These are phyloP conservation scores for Ogataea methylovora DNA, from an alignment of 805 yeast genomes.

Conservation along the genomic window DNA sequence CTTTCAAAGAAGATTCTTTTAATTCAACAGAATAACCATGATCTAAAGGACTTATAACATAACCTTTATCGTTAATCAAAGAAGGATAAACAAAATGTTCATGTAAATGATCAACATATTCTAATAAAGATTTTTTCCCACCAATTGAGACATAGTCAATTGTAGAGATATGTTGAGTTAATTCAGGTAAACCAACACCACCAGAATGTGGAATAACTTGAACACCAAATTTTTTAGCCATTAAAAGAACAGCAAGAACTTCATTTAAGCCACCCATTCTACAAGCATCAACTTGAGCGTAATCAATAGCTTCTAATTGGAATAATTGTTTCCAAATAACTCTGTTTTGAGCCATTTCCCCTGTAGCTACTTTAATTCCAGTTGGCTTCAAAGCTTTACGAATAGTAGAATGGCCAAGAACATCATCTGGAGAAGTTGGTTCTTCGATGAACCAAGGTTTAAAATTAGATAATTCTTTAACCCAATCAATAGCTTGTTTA, in stretches of 20 bases:
- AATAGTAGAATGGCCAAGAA: constrained; percentile 15
- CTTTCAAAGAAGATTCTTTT: constrained; percentile 7
- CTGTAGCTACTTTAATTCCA: constrained; percentile 17
- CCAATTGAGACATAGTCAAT: constrained; percentile 14
- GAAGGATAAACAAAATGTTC: constrained; percentile 14
- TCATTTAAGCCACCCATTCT: constrained; percentile 18
- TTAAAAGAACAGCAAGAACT: constrained; percentile 13
- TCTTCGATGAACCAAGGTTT: constrained; percentile 19
- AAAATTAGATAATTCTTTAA: constrained; percentile 11
- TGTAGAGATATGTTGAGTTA: constrained; percentile 14
- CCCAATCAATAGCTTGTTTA: constrained; percentile 17
- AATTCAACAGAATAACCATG: constrained; percentile 18
- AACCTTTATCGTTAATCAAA: constrained; percentile 11
- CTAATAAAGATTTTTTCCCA: constrained; percentile 14
- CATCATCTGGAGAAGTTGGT: constrained; percentile 19
- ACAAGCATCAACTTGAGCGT: constrained; percentile 16
- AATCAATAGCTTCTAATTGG: constrained; percentile 16
- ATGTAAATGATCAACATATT: constrained; percentile 14
- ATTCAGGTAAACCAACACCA: constrained; percentile 18
- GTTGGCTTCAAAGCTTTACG: constrained; percentile 13
- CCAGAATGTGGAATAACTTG: constrained; percentile 18
- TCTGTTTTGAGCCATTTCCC: constrained; percentile 19
- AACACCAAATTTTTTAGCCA: constrained; percentile 14
- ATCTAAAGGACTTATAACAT: constrained; percentile 12
- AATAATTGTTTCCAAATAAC: constrained; percentile 17